Evolutionary conservation across 1,284 basidiomycete genomes (phyloP), one percentile per base, ranked within the genome.

Genomic region (Sporisorium graminicola): DNA sequence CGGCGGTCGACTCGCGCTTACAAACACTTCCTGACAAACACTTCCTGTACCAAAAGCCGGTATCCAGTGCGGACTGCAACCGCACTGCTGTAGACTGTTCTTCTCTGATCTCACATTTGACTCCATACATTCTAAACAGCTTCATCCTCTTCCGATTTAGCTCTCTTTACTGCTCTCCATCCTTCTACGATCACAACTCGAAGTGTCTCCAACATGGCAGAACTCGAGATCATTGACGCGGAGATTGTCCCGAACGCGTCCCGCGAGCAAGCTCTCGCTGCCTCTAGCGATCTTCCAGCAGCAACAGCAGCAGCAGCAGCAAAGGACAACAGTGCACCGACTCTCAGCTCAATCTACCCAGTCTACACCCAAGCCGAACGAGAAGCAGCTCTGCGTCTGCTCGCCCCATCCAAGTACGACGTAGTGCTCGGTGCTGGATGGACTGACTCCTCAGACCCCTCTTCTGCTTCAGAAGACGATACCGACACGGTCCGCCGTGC

Each of bases 341-440:
- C 6, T 3, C 24, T 62, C 7, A 12, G 1, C 33, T 65, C 69
- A 9, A 55, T 71, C 14, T 58, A 43, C 18, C 61, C 60, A 1
- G 26, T 59, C 18, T 68, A 76, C 58, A 72, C 62, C 1, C 42
- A 49, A 31, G 69, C 58, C 3, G 58, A 78, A 37, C 58, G 79
- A 20, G 66, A 61, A 26, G 59, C 58, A 37, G 75, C 75, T 0
- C 65, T 75, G 16, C 61, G 52, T 3, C 60, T 78, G 2, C 71
- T 79, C 31, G 27, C 49, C 0, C 69, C 75, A 3, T 73, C 74
- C 6, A 44, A 43, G 4, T 51, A 68, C 54, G 79, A 80, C 24
- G 77, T 73, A 1, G 63, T 79, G 4, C 72, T 80, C 0, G 79
- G 76, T 14, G 65, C 68, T 5, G 79, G 74, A 0, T 80, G 79